Evolutionary conservation across 176 grass and related monocot species (phyloP).

Genomic region (Aegilops bicornis): DNA sequence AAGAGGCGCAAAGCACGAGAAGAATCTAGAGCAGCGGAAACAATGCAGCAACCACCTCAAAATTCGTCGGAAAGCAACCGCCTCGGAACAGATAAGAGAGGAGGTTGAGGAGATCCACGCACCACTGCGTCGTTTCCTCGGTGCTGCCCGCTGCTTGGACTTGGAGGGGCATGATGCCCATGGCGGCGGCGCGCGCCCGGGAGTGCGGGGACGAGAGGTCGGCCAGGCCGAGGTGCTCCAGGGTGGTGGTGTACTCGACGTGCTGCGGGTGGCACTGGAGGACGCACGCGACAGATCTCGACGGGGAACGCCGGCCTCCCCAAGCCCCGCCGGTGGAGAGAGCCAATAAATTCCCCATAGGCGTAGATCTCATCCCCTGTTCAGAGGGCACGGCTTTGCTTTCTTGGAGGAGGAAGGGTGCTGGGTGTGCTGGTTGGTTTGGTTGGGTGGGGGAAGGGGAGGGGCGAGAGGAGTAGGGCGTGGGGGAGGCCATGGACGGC

Average conservation of each 20-base stretch:
- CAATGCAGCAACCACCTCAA: not conserved
- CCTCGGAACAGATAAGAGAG: not conserved
- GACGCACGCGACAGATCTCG: too few species aligned
- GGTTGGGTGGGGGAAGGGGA: too few species aligned
- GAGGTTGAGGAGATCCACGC: not conserved
- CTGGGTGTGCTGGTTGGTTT: too few species aligned
- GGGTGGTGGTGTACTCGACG: slow-evolving; percentile 65
- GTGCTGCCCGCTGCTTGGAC: not conserved
- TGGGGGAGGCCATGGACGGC: too few species aligned
- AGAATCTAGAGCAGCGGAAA: not conserved
- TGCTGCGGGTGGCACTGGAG: too few species aligned
- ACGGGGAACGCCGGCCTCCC: too few species aligned
- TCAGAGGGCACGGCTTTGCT: too few species aligned
- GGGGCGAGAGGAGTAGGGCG: too few species aligned
- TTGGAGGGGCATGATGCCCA: slow-evolving; percentile 42
- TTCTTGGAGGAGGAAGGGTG: too few species aligned
- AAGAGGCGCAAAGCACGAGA: not conserved
- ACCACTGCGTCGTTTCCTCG: slow-evolving; percentile 13
- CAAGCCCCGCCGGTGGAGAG: too few species aligned
- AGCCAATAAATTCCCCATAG: too few species aligned
- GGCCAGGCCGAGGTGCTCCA: slow-evolving; percentile 65
- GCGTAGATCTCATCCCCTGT: too few species aligned
- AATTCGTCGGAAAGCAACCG: not conserved
- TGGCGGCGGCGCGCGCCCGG: slow-evolving; percentile 44
- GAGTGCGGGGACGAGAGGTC: slow-evolving; percentile 55